Evolutionary conservation across 768 basidiomycete species (phyloP), one percentile per base, ranked within the genome.

Genomic region (Termitomyces sp.): DNA sequence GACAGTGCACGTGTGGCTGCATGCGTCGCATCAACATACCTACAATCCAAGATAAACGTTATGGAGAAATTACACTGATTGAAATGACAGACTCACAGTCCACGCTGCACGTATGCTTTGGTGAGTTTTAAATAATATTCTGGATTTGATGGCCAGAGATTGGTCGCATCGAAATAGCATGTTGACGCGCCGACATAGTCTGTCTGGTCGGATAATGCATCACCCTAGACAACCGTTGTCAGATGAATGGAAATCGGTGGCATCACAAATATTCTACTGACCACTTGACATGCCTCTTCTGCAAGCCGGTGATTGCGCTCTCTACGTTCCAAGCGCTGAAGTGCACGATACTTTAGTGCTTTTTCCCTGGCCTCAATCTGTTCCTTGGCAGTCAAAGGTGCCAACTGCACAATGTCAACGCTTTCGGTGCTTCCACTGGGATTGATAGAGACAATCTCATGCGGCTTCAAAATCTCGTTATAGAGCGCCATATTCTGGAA

Each of bases 101-200:
- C 49, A 44, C 64, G 44, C 50, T 62, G 59, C 3, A 62, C 6
- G 18, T 59, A 68, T n/a, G 64, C 56, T 18, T 52, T 62, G 0
- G 69, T 57, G 7, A 70, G 66, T 36, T 66, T 68, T 16, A 64
- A 16, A 58, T 70, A 67, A 24, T 52, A 68, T 18, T 56, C 53
- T 11, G 67, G 32, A 35, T 67, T 70, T 20, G 69, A 66, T 4
- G 60, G n/a, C 65, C 66, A 70, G 8, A 67, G 62, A 4, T 63
- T 63, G 1, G 66, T 67, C 35, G 77, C 77, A 55, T 77, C 71
- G 4, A 74, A 60, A 63, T 78, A 79, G 8, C 70, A 69, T 12
- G 68, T 62, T 22, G 68, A 70, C 15, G 77, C 75, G 35, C 70
- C 73, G 48, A 70, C 68, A 63, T 71, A 76, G 28, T 77, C 72